A percentile compares a stretch with the other conserved stretches of the same genome.
Conservation (phyloP, 2,329 filamentous ascomycete species). For the Fusarium sp. region DNA sequence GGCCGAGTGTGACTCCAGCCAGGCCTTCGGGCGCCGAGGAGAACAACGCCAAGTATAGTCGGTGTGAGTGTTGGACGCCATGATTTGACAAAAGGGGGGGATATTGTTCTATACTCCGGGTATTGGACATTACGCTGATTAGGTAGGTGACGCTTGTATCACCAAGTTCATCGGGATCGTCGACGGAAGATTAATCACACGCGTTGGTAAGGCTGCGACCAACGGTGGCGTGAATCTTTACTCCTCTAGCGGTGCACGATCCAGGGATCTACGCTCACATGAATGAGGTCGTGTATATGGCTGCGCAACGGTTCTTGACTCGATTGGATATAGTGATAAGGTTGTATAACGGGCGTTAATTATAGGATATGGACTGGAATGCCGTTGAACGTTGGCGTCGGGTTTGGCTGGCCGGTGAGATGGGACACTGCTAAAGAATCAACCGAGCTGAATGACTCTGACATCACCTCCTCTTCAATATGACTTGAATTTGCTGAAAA, state of each 20-base stretch:
- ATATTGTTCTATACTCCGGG: not conserved
- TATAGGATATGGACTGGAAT: not conserved
- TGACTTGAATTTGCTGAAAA: too few relatives aligned
- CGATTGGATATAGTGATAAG: not conserved
- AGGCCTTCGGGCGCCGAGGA: not conserved
- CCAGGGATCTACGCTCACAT: not conserved
- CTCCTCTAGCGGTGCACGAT: not conserved
- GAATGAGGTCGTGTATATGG: not conserved
- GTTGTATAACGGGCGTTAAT: not conserved
- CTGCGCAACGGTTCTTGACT: not conserved
- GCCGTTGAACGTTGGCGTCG: not conserved
- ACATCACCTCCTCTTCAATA: not conserved
- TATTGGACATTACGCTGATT: not conserved
- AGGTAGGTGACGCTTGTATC: not conserved
- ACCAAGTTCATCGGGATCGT: slow-evolving; percentile 5
- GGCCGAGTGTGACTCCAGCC: not conserved
- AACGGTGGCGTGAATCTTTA: slow-evolving; percentile 7
- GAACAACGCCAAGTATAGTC: not conserved
- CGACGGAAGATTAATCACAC: not conserved
- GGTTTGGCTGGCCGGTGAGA: not conserved
- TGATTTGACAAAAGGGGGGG: not conserved
- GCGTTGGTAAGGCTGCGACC: not conserved
- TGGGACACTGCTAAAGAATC: not conserved
- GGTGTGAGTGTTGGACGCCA: not conserved
- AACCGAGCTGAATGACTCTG: not conserved